These are phyloP conservation scores for Hordeum vulgare DNA, from an alignment of 176 grass and related monocot species.

Conservation along the genomic window DNA sequence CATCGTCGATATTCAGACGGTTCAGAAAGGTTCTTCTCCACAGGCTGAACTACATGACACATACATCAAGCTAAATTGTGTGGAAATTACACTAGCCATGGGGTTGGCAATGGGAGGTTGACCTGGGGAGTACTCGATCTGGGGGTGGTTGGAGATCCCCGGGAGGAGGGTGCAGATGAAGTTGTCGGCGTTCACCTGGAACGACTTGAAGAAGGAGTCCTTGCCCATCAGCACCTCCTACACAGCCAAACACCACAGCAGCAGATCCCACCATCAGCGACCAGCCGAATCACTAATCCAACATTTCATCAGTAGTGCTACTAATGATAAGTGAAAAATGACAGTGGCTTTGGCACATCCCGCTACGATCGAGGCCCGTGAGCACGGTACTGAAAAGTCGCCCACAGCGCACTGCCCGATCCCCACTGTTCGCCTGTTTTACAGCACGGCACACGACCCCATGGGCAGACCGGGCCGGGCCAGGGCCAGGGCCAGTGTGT, in stretches of 20 bases:
- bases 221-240: conserved; percentile 95
- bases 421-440: not conserved
- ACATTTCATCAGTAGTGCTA: not conserved
- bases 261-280: not conserved
- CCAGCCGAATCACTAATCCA: not conserved
- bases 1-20: not conserved
- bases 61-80: too few species aligned
- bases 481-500: not conserved
- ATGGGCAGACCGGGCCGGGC: not conserved
- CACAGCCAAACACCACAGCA: not conserved
- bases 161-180: conserved; percentile 96
- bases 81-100: not conserved
- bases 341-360: not conserved
- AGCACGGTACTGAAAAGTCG: not conserved
- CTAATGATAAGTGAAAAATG: not conserved
- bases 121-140: conserved; percentile 86
- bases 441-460: not conserved
- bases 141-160: conserved; percentile 63
- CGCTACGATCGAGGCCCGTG: not conserved
- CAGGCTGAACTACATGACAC: too few species aligned
- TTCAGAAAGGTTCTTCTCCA: not conserved
- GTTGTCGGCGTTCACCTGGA: conserved; percentile 74
- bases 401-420: not conserved
- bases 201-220: conserved; percentile 77
- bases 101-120: too few species aligned